Evolutionary conservation across 1,284 basidiomycete species (phyloP).

Genomic region (Taiwanofungus camphoratus): DNA sequence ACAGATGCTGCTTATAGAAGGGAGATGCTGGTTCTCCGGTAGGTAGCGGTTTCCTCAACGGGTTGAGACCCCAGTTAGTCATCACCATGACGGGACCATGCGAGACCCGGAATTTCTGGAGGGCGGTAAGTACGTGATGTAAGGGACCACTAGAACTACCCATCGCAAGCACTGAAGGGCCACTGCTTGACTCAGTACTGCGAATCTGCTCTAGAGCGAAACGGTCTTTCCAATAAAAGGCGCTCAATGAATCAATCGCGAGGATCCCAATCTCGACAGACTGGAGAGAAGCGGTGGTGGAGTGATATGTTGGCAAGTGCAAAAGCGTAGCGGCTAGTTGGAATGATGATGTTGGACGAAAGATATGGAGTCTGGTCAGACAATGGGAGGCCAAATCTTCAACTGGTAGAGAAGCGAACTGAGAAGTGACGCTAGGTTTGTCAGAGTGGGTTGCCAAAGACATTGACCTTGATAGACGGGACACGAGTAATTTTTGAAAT

Average conservation of each 20-base stretch:
- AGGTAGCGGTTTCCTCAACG: slow-evolving; percentile 19
- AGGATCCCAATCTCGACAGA: slow-evolving; percentile 54
- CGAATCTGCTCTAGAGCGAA: slow-evolving; percentile 53
- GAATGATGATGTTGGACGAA: slow-evolving; percentile 56
- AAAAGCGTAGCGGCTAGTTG: slow-evolving; percentile 65
- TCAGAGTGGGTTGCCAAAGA: slow-evolving; percentile 1
- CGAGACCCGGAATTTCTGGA: slow-evolving; percentile 45
- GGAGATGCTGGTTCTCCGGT: slow-evolving; percentile 22
- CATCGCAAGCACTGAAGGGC: slow-evolving; percentile 3
- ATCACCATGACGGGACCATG: slow-evolving; percentile 51
- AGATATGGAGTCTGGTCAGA: slow-evolving; percentile 55
- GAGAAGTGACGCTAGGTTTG: neutral
- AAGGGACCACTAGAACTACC: slow-evolving; percentile 30
- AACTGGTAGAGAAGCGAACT: neutral
- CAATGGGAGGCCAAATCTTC: slow-evolving; percentile 33
- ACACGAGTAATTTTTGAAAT: slow-evolving; percentile 45
- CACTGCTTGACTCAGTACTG: slow-evolving; percentile 13
- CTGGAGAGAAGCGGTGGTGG: slow-evolving; percentile 34
- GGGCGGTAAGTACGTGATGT: slow-evolving; percentile 39
- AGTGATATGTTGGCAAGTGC: slow-evolving; percentile 53
- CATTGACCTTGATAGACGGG: slow-evolving; percentile 27
- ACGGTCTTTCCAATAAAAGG: slow-evolving; percentile 75
- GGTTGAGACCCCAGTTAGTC: slow-evolving; percentile 60
- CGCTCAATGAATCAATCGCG: slow-evolving; percentile 68
- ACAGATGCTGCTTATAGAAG: slow-evolving; percentile 49